Evolutionary conservation across 129 eudicot species (phyloP).

Genomic region (Pittosporum tobira): DNA sequence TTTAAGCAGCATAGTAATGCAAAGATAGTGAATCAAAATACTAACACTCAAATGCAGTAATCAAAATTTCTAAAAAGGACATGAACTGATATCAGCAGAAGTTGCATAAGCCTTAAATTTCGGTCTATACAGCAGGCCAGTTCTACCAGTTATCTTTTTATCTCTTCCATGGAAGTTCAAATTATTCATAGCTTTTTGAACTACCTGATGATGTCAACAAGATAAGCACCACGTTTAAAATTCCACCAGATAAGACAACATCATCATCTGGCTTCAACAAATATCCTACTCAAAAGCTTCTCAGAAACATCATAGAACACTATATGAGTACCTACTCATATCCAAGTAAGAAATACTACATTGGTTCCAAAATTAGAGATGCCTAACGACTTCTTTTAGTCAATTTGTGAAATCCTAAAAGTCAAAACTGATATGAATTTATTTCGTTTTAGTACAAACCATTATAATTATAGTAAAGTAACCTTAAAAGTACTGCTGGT

Average conservation of each 20-base stretch:
- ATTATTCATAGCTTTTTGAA: constrained; percentile 17
- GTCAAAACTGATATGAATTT: too few species aligned
- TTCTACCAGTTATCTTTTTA: constrained; percentile 16
- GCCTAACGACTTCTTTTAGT: too few species aligned
- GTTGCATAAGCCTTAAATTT: constrained; percentile 13
- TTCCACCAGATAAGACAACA: constrained; percentile 54
- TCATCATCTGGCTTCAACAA: constrained; percentile 63
- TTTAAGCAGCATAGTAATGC: neutral
- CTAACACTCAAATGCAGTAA: neutral
- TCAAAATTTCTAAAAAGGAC: neutral
- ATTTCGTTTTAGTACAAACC: too few species aligned
- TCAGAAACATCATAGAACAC: constrained; percentile 60
- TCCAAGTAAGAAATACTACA: neutral
- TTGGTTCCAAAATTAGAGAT: too few species aligned
- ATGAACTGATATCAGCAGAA: constrained; percentile 18
- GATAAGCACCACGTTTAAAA: constrained; percentile 53
- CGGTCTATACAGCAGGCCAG: constrained; percentile 18
- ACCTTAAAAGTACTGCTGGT: too few species aligned
- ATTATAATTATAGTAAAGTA: too few species aligned
- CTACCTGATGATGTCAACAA: constrained; percentile 61
- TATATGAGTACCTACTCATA: constrained; percentile 22
- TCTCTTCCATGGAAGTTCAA: constrained; percentile 24
- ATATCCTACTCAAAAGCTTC: constrained; percentile 49
- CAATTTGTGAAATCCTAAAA: too few species aligned
- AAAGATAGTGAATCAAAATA: neutral